A percentile compares a stretch with the other conserved stretches of the same genome.
These are phyloP conservation scores for Dujonia santamariae DNA, from an alignment of 1,139 yeast species.

Conservation along the genomic window DNA sequence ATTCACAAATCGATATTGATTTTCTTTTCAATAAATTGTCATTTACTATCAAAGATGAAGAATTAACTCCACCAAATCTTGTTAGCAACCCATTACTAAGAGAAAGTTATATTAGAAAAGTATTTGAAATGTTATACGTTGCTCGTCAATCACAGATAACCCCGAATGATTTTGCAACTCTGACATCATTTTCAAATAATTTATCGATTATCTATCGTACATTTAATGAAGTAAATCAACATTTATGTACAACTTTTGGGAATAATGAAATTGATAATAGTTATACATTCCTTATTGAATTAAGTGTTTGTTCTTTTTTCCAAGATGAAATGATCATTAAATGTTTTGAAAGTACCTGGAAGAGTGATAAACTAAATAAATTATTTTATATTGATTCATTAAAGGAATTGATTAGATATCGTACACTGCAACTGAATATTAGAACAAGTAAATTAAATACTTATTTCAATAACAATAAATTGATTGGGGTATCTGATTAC, in stretches of 20 bases:
- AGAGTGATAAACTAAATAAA: slow-evolving; percentile 50
- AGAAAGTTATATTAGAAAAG: slow-evolving; percentile 50
- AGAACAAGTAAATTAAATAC: slow-evolving; percentile 27
- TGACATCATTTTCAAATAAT: slow-evolving; percentile 38
- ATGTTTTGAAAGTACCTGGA: slow-evolving; percentile 56
- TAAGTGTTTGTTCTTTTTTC: slow-evolving; percentile 60
- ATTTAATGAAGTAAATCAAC: slow-evolving; percentile 45
- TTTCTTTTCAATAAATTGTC: slow-evolving; percentile 47
- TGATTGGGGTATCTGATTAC: slow-evolving; percentile 62
- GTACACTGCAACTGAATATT: slow-evolving; percentile 9
- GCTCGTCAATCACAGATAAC: slow-evolving; percentile 28
- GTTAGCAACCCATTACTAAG: slow-evolving; percentile 22
- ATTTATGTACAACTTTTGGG: slow-evolving; percentile 24
- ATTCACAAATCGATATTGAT: slow-evolving; percentile 52
- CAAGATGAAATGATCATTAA: slow-evolving; percentile 58
- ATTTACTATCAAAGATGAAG: slow-evolving; percentile 39
- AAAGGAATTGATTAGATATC: slow-evolving; percentile 14
- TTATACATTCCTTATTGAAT: slow-evolving; percentile 38
- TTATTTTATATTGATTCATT: slow-evolving; percentile 70
- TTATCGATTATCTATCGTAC: slow-evolving; percentile 32
- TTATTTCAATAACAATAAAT: slow-evolving; percentile 44
- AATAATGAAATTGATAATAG: slow-evolving; percentile 23
- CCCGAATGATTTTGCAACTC: slow-evolving; percentile 31
- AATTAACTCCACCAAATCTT: slow-evolving; percentile 59
- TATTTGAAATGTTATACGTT: slow-evolving; percentile 44